These are phyloP conservation scores for Brachypodium distachyon DNA, from an alignment of 202 grass and related monocot genomes.

Conservation along the genomic window DNA sequence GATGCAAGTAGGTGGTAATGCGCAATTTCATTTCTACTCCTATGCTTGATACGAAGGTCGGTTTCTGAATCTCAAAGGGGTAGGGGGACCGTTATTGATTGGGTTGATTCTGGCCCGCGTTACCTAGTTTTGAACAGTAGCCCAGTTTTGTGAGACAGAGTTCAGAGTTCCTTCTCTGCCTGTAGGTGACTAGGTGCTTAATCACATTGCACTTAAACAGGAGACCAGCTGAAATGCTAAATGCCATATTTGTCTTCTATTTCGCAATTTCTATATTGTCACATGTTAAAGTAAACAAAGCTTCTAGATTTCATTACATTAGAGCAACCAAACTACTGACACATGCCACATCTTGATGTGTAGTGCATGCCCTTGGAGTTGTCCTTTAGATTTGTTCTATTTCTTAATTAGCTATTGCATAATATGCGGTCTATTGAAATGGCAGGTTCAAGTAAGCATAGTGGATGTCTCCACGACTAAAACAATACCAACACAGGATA, in stretches of 20 bases:
- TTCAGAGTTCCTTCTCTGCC: background rate
- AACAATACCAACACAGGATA: constrained; percentile 14
- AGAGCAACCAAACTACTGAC: background rate
- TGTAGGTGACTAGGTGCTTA: no score
- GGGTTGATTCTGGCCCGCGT: background rate
- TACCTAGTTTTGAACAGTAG: background rate
- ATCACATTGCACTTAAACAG: no score
- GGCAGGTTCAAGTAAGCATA: constrained; percentile 70
- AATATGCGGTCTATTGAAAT: constrained; percentile 21
- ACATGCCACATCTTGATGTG: background rate
- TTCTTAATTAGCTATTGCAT: background rate
- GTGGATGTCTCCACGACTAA: constrained; percentile 77
- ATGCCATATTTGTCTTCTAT: no score
- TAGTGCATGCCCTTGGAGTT: background rate
- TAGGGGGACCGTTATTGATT: background rate
- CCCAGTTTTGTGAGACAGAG: background rate
- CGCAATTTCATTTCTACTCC: background rate
- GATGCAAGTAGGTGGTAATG: background rate
- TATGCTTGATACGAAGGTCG: background rate
- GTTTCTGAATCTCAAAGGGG: background rate
- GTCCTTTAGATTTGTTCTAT: background rate
- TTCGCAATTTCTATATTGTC: no score
- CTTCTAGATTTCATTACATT: background rate
- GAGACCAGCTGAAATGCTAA: no score
- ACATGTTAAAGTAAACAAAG: no score